Percentiles rank a stretch among this genome's conserved stretches.
phyloP scores from a whole-genome alignment of 2,329 filamentous ascomycete species.

The Paecilomyces niveus region DNA sequence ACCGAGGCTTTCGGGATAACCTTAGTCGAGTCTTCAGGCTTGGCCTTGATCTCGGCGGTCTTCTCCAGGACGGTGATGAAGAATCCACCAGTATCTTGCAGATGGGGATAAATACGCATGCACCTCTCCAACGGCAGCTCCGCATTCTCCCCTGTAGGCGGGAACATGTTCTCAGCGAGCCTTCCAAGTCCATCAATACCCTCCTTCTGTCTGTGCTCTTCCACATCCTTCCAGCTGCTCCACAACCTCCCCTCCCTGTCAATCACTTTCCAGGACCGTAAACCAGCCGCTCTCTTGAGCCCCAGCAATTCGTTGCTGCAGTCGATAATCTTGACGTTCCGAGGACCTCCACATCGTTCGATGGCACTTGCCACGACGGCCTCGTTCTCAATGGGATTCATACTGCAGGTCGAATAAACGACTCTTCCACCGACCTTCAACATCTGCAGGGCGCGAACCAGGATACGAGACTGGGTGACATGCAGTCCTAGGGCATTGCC shows the following conservation, averaged over 20 bases:
- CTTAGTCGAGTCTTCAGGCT: constrained; percentile 52
- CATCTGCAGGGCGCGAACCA: constrained; percentile 89
- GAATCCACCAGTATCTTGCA: constrained; percentile 94
- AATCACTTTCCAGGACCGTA: constrained; percentile 84
- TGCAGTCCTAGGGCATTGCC: constrained; percentile 82
- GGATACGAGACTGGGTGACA: constrained; percentile 77
- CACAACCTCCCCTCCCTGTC: constrained; percentile 76
- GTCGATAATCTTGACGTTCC: constrained; percentile 78
- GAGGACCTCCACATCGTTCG: constrained; percentile 74
- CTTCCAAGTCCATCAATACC: constrained; percentile 59
- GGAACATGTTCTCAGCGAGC: constrained; percentile 78
- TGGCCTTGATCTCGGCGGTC: constrained; percentile 73
- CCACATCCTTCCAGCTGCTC: constrained; percentile 74
- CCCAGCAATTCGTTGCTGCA: constrained; percentile 70
- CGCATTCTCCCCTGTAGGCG: constrained; percentile 50
- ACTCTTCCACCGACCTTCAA: constrained; percentile 90
- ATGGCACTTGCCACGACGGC: constrained; percentile 84
- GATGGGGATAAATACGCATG: constrained; percentile 89
- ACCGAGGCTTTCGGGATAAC: constrained; percentile 32
- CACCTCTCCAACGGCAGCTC: constrained; percentile 77
- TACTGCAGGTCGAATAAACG: constrained; percentile 96
- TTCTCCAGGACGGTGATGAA: constrained; percentile 97
- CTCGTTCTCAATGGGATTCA: constrained; percentile 98
- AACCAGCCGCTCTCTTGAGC: constrained; percentile 67
- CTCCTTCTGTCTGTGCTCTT: constrained; percentile 56